These are phyloP conservation scores for Sarcomyxa edulis DNA, from an alignment of 768 basidiomycete genomes.

Conservation along the genomic window DNA sequence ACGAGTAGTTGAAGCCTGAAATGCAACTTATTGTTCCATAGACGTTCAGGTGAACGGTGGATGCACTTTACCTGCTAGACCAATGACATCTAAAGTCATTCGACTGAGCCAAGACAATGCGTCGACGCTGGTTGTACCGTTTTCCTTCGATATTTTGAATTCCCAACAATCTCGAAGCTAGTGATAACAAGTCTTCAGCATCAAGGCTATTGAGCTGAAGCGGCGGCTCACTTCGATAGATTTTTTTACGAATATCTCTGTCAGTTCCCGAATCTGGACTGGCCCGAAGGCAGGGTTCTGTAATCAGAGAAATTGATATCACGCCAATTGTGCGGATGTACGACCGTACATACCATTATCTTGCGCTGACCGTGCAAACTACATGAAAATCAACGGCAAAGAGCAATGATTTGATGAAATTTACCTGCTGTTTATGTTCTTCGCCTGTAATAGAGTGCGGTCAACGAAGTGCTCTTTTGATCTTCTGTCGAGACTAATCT, in stretches of 20 bases:
- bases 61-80: slow-evolving; percentile 45
- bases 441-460: slow-evolving; percentile 5
- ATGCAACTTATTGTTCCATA: slow-evolving; percentile 10
- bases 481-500: neutral
- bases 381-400: neutral
- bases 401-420: neutral
- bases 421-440: slow-evolving; percentile 15
- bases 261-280: slow-evolving; percentile 36
- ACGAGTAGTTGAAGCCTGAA: slow-evolving; percentile 14
- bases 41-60: slow-evolving; percentile 30
- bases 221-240: too few species aligned
- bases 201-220: too few species aligned
- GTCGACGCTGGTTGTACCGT: slow-evolving; percentile 27
- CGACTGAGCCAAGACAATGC: slow-evolving; percentile 46
- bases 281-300: slow-evolving; percentile 46
- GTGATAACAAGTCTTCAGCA: neutral
- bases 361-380: slow-evolving; percentile 19
- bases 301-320: neutral
- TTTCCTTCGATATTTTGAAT: slow-evolving; percentile 14
- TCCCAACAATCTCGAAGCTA: slow-evolving; percentile 31
- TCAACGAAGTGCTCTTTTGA: too few species aligned
- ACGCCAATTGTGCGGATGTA: neutral
- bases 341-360: slow-evolving; percentile 14
- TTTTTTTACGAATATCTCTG: slow-evolving; percentile 34
- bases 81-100: slow-evolving; percentile 57